These are phyloP conservation scores for Chromera velia DNA, from an alignment of 73 alveolate species.

Conservation along the genomic window DNA sequence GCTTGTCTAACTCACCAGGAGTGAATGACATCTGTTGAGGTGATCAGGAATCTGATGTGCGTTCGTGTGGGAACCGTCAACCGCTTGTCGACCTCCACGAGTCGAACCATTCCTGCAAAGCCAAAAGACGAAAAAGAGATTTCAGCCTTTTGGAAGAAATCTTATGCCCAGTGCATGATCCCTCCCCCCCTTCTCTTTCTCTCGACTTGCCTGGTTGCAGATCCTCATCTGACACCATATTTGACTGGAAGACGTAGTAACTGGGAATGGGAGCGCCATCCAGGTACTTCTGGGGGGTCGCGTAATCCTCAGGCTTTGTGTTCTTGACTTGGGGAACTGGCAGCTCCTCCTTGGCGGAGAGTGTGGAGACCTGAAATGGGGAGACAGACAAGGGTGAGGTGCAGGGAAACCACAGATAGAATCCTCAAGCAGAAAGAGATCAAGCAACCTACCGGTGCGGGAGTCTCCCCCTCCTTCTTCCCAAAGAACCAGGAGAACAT, in stretches of 20 bases:
- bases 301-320: slow-evolving; percentile 6
- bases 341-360: too few relatives aligned
- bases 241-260: slow-evolving; percentile 34
- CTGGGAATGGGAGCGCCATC: slow-evolving; percentile 32
- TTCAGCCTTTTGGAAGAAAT: too few relatives aligned
- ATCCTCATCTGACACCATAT: slow-evolving; percentile 35
- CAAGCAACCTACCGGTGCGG: too few relatives aligned
- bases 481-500: too few relatives aligned
- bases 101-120: not conserved
- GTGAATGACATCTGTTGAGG: slow-evolving; percentile 12
- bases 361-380: too few relatives aligned
- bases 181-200: too few relatives aligned
- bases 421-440: too few relatives aligned
- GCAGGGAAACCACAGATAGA: too few relatives aligned
- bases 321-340: not conserved
- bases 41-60: slow-evolving; percentile 34
- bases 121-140: too few relatives aligned
- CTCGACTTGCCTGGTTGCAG: not conserved
- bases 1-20: not conserved
- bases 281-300: slow-evolving; percentile 19
- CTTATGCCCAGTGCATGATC: too few relatives aligned
- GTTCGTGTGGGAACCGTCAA: slow-evolving; percentile 43
- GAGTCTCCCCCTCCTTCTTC: too few relatives aligned
- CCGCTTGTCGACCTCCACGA: slow-evolving; percentile 28
- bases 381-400: too few relatives aligned